phyloP scores from a whole-genome alignment of 106 monocot species.

The Dioscorea dumetorum region DNA sequence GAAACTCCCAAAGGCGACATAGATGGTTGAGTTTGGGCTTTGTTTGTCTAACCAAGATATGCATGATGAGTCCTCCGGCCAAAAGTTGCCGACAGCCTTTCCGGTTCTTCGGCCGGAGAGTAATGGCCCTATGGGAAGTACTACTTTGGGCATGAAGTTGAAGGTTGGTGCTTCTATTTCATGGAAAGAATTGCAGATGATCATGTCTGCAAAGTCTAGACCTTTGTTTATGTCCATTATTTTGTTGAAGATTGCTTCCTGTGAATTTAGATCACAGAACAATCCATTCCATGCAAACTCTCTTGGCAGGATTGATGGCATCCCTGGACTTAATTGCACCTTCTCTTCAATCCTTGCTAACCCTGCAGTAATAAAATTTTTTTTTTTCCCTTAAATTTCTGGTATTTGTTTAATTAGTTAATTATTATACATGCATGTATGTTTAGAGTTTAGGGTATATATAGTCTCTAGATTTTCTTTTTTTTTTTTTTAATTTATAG shows the following conservation, averaged over 20 bases:
- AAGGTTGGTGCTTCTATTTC: slow-evolving; percentile 26
- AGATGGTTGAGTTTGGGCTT: slow-evolving; percentile 34
- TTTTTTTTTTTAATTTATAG: too few relatives aligned
- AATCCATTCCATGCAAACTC: slow-evolving; percentile 23
- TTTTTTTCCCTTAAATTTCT: too few relatives aligned
- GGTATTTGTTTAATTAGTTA: too few relatives aligned
- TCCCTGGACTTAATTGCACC: slow-evolving; percentile 14
- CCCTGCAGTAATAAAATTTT: slow-evolving; percentile 14
- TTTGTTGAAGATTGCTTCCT: not conserved
- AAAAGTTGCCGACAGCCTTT: slow-evolving; percentile 22
- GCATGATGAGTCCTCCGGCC: slow-evolving; percentile 36
- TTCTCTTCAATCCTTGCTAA: not conserved
- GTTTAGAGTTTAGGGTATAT: too few relatives aligned
- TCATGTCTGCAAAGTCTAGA: slow-evolving; percentile 5
- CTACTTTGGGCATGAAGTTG: slow-evolving; percentile 7
- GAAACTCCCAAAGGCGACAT: slow-evolving; percentile 63
- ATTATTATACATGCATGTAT: too few relatives aligned
- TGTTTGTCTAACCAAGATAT: slow-evolving; percentile 48
- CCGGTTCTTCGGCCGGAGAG: not conserved
- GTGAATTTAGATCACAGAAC: not conserved
- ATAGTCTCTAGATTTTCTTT: too few relatives aligned
- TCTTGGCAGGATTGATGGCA: slow-evolving; percentile 18
- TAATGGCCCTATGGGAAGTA: slow-evolving; percentile 35
- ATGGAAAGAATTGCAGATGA: slow-evolving; percentile 46
- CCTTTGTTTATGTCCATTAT: not conserved